phyloP scores from a whole-genome alignment of 768 basidiomycete genomes.

The Russula virescens region DNA sequence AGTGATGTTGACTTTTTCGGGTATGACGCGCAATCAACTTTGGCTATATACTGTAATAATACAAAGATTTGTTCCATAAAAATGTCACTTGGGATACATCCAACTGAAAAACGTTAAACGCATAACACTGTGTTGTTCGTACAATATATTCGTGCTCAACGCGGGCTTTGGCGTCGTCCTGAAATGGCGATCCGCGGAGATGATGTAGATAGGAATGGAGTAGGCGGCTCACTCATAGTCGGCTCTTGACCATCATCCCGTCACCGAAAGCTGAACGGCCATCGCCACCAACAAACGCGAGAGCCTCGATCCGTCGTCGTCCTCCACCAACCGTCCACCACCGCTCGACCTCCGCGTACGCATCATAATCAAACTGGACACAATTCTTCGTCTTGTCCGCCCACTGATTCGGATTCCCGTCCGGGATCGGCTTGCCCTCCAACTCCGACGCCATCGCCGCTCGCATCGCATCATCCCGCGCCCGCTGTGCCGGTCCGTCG shows the following conservation, averaged over 20 bases:
- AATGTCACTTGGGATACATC: too few relatives aligned
- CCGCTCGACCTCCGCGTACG: constrained; percentile 43
- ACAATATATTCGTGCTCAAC: too few relatives aligned
- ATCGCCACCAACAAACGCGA: background rate
- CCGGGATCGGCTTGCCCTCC: constrained; percentile 25
- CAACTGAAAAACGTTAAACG: too few relatives aligned
- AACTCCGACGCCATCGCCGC: constrained; percentile 41
- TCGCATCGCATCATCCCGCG: constrained; percentile 48
- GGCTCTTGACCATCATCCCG: background rate
- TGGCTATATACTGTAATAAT: too few relatives aligned
- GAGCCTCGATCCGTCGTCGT: constrained; percentile 7
- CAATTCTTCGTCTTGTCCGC: constrained; percentile 47
- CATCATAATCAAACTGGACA: constrained; percentile 49
- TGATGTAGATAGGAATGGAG: too few relatives aligned
- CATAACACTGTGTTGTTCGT: too few relatives aligned
- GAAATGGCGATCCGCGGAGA: too few relatives aligned
- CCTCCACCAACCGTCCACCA: constrained; percentile 42
- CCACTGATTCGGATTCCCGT: constrained; percentile 50
- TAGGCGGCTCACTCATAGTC: background rate
- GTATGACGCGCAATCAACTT: too few relatives aligned
- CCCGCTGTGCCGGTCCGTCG: constrained; percentile 48
- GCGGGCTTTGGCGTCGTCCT: too few relatives aligned
- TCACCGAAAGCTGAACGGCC: background rate
- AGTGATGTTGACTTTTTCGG: too few relatives aligned
- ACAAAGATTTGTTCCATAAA: too few relatives aligned